Evolutionary conservation across 495 filamentous ascomycete species (phyloP), one percentile per base, ranked within the genome.

Genomic region (Thozetella sp.): DNA sequence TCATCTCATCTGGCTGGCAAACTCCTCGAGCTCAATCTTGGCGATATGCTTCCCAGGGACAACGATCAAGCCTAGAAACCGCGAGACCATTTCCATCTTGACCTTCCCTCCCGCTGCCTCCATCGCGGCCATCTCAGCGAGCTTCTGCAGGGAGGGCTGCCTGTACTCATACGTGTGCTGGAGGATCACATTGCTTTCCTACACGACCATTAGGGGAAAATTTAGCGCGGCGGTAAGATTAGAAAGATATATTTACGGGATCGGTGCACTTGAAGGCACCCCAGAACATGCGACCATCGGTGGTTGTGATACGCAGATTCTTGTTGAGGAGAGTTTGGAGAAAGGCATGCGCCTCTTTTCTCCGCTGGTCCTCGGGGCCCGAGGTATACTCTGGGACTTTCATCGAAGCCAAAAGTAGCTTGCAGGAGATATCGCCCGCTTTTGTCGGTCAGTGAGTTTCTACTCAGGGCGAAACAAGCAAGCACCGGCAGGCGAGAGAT

Each of bases 221-320:
- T 50, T 37, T 23, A 26, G 22, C n/a, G 2, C 22, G 55, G 37
- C 27, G 46, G 17, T 56, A 20, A 19, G 20, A 20, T 30, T 12
- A 20, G 24, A 58, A 43, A 23, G 53, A n/a, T 25, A 4, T 27
- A 76, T 80, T 48, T 64, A 96, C 95, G 53, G 90, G 87, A 77
- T 99, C 95, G 22, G 93, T 97, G 74, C 96, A 98, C 73, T 94
- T 97, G 76, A 99, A 90, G 58, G 84, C 78, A 30, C 95, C 95
- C 37, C 92, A 80, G 73, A 98, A 99, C 78, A 97, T 89, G 45
- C 95, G 90, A 24, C 78, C 82, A 71, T 98, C 95, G 3, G 88
- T 91, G 24, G 89, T 91, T 64, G 91, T 86, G 54, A 98, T 78
- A 60, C 93, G 89, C 40, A 99, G 75, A 52, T 80, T 87, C 66